phyloP scores from a whole-genome alignment of 2,329 filamentous ascomycete genomes.

The Colletotrichum scovillei region DNA sequence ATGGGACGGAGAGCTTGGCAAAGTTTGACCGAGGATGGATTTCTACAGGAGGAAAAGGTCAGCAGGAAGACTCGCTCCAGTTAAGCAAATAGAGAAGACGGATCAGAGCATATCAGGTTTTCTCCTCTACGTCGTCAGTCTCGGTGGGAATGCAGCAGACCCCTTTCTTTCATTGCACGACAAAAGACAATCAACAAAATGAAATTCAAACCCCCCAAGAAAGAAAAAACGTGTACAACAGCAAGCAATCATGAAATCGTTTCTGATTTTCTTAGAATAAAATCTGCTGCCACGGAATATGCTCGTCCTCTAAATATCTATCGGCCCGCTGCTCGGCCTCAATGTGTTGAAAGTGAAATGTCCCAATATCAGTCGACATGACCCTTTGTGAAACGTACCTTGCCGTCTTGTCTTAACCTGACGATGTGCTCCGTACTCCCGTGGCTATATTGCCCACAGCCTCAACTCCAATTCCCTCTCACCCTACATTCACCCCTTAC shows the following conservation, averaged over 20 bases:
- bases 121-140: constrained; percentile 1
- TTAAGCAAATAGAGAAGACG: not conserved
- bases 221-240: constrained; percentile 25
- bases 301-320: not conserved
- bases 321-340: not conserved
- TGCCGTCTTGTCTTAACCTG: not conserved
- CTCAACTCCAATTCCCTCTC: too few relatives aligned
- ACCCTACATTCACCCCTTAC: not conserved
- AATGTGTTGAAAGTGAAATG: not conserved
- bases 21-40: not conserved
- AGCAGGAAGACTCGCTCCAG: not conserved
- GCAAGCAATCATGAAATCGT: not conserved
- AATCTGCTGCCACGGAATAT: constrained; percentile 9
- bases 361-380: not conserved
- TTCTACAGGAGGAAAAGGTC: not conserved
- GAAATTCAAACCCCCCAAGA: not conserved
- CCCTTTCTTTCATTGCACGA: constrained; percentile 5
- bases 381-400: not conserved
- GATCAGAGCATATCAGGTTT: not conserved
- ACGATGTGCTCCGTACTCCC: not conserved
- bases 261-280: constrained; percentile 11
- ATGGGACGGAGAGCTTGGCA: not conserved
- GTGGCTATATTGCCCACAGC: too few relatives aligned
- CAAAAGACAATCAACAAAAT: not conserved
- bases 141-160: constrained; percentile 9